Percentiles rank a stretch among this genome's conserved stretches.
These are phyloP conservation scores for Choanephora cucurbitarum DNA, from an alignment of 371 early-diverging fungal genomes.

Conservation along the genomic window DNA sequence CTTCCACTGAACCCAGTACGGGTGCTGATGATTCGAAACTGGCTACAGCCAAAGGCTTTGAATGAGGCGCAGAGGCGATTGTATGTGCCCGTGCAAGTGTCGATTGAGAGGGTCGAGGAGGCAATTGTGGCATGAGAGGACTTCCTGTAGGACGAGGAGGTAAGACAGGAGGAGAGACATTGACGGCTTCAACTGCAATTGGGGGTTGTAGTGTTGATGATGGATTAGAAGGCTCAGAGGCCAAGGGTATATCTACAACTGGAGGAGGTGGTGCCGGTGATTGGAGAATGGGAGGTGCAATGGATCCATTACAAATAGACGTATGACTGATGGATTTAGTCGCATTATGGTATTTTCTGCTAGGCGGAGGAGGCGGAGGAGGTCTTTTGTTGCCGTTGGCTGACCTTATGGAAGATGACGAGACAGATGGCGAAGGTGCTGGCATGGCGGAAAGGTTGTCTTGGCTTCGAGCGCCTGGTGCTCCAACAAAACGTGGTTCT, in stretches of 20 bases:
- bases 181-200: constrained; percentile 3
- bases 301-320: background rate
- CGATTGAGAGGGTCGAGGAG: constrained; percentile 42
- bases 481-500: constrained; percentile 20
- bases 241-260: constrained; percentile 13
- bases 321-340: constrained; percentile 11
- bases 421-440: constrained; percentile 4
- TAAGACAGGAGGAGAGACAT: constrained; percentile 13
- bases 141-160: constrained; percentile 28
- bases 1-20: background rate
- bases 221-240: background rate
- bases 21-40: background rate
- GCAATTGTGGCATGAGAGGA: constrained; percentile 31
- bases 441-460: background rate
- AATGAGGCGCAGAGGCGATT: constrained; percentile 10
- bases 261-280: constrained; percentile 6
- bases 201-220: background rate
- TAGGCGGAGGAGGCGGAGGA: constrained; percentile 45
- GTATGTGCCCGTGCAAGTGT: constrained; percentile 43
- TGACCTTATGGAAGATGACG: constrained; percentile 14
- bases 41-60: background rate
- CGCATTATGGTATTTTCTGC: constrained; percentile 43
- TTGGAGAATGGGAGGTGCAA: constrained; percentile 8
- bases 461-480: constrained; percentile 16
- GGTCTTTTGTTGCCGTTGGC: constrained; percentile 15